Evolutionary conservation across 768 basidiomycete species (phyloP).

Genomic region (Russula dissimulans): DNA sequence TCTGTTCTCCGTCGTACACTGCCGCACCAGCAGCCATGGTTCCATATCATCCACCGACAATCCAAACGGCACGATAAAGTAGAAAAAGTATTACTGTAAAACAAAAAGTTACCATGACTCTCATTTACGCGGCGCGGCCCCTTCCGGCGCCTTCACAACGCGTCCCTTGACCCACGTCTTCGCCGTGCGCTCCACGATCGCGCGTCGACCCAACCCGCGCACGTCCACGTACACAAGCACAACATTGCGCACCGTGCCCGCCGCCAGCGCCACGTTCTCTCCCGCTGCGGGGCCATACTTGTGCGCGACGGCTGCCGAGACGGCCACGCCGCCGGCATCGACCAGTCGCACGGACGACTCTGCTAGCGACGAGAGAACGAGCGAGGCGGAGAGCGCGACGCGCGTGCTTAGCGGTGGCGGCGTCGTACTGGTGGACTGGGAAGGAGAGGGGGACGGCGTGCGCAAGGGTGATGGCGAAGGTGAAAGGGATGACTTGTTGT

Average conservation of each 20-base stretch:
- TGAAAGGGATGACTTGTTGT: not conserved
- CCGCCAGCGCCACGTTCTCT: conserved; percentile 10
- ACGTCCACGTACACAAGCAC: conserved; percentile 18
- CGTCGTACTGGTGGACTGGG: not conserved
- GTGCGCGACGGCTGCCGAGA: conserved; percentile 3
- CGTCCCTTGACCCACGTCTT: conserved; percentile 8
- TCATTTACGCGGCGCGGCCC: not conserved
- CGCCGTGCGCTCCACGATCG: conserved; percentile 11
- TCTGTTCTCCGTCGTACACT: not conserved
- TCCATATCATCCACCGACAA: no score
- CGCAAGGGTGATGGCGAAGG: not conserved
- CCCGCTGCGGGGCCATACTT: conserved; percentile 15
- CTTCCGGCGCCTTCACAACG: not conserved
- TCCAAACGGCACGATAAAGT: no score
- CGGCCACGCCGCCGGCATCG: conserved; percentile 11
- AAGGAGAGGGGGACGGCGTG: not conserved
- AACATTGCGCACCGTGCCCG: conserved; percentile 14
- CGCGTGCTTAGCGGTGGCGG: not conserved
- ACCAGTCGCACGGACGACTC: conserved; percentile 8
- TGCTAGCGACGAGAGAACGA: conserved; percentile 12
- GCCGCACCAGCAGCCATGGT: no score
- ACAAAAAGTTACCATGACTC: not conserved
- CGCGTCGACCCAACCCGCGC: conserved; percentile 11
- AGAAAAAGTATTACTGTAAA: no score
- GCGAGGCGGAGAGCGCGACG: conserved; percentile 11